Conservation (phyloP, 23 red algal genomes). For the Gracilaria domingensis region DNA sequence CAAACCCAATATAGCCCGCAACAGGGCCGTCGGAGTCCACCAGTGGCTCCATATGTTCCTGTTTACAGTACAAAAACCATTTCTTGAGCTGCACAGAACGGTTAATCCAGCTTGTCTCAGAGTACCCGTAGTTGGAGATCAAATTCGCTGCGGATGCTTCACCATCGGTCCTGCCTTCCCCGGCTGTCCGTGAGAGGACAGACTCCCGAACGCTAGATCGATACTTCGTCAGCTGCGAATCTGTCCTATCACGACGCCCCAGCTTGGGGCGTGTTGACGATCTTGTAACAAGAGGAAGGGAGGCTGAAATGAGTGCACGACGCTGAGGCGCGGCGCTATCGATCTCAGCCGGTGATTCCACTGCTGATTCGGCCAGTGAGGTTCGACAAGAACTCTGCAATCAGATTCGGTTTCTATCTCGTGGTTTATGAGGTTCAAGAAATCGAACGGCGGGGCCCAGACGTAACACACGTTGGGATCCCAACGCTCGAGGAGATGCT, state of each 20-base stretch:
- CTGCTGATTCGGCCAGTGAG: not conserved
- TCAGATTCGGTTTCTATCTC: constrained; percentile 10
- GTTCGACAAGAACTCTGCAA: not conserved
- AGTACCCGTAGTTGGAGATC: not conserved
- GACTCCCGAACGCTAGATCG: no score
- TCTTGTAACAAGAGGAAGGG: no score
- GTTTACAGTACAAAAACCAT: constrained; percentile 17
- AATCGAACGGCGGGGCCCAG: constrained; percentile 31
- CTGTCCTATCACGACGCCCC: no score
- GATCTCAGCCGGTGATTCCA: constrained; percentile 1
- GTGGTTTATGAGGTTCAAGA: not conserved
- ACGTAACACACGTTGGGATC: not conserved
- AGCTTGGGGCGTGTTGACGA: no score
- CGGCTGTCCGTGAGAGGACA: no score
- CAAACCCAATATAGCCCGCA: constrained; percentile 19
- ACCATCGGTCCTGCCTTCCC: no score
- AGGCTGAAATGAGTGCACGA: no score
- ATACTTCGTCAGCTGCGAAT: no score
- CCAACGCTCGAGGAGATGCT: constrained; percentile 8
- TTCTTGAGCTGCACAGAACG: not conserved
- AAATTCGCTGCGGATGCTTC: constrained; percentile 21
- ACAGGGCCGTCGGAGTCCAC: constrained; percentile 14
- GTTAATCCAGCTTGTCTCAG: no score
- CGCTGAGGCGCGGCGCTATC: no score
- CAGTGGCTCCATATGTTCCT: not conserved